Percentiles rank a stretch among this genome's conserved stretches.
Conservation (phyloP, 2,329 filamentous ascomycete species). For the Penicillium occitanis region DNA sequence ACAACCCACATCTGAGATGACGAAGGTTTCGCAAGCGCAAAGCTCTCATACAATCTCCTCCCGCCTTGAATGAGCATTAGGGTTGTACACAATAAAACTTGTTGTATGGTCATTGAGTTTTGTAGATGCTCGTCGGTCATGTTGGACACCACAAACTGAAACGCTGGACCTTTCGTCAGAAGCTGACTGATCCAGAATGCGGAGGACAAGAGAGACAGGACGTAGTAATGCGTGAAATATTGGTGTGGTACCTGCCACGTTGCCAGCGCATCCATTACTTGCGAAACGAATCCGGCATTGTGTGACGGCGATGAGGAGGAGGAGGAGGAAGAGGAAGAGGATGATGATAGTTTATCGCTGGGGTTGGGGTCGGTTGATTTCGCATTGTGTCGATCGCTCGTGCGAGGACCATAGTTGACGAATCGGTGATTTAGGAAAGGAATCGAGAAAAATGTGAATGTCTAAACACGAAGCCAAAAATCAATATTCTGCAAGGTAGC, state of each 20-base stretch:
- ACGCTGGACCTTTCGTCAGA: constrained; percentile 53
- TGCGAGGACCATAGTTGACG: constrained; percentile 60
- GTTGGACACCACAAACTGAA: constrained; percentile 51
- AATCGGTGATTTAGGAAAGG: constrained; percentile 57
- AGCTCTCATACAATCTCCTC: constrained; percentile 74
- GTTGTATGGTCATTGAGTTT: constrained; percentile 58
- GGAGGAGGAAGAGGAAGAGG: background rate
- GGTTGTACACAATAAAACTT: constrained; percentile 66
- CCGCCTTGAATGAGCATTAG: constrained; percentile 74
- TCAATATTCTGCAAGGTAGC: constrained; percentile 1
- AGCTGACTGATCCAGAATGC: constrained; percentile 73
- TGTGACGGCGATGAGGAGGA: constrained; percentile 9
- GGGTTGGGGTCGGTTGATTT: constrained; percentile 1
- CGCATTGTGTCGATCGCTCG: constrained; percentile 30
- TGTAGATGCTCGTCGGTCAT: constrained; percentile 37
- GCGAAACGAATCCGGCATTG: constrained; percentile 20
- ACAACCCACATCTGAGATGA: constrained; percentile 79
- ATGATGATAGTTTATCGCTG: background rate
- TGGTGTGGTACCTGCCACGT: constrained; percentile 72
- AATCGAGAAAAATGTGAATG: constrained; percentile 53
- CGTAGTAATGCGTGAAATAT: constrained; percentile 89
- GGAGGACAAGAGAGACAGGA: constrained; percentile 67
- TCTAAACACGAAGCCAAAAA: constrained; percentile 29
- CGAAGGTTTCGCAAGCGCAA: constrained; percentile 64
- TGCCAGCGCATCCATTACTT: constrained; percentile 53